phyloP scores from a whole-genome alignment of 2,329 filamentous ascomycete genomes.

The Niveomyces coronatus region DNA sequence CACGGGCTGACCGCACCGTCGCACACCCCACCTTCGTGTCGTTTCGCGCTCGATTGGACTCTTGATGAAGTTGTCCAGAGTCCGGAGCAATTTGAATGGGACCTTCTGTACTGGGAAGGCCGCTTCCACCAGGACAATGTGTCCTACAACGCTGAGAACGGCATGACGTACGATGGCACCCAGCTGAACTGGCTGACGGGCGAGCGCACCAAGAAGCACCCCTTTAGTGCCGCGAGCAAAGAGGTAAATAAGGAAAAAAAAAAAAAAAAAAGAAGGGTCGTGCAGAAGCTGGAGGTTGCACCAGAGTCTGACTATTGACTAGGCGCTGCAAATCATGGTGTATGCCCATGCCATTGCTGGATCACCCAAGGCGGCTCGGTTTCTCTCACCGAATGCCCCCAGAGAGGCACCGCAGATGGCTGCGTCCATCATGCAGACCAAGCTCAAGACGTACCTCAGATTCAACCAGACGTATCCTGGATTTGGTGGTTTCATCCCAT shows the following conservation, averaged over 20 bases:
- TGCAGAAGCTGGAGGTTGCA: not conserved
- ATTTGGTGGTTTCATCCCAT: slow-evolving; percentile 30
- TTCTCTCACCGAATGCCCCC: slow-evolving; percentile 25
- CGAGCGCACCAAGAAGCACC: slow-evolving; percentile 23
- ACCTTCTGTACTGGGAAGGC: slow-evolving; percentile 34
- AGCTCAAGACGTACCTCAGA: slow-evolving; percentile 27
- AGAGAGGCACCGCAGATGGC: slow-evolving; percentile 22
- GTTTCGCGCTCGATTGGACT: slow-evolving; percentile 21
- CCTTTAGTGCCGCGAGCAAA: slow-evolving; percentile 30
- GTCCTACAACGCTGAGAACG: slow-evolving; percentile 29
- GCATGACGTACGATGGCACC: slow-evolving; percentile 31
- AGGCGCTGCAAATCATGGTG: slow-evolving; percentile 33
- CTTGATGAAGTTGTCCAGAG: slow-evolving; percentile 19
- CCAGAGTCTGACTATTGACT: not conserved
- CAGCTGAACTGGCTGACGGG: slow-evolving; percentile 28
- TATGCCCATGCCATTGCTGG: slow-evolving; percentile 30
- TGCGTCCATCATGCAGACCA: slow-evolving; percentile 26
- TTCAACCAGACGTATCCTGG: slow-evolving; percentile 32
- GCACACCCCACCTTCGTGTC: slow-evolving; percentile 17
- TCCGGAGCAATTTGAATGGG: slow-evolving; percentile 22
- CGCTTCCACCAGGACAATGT: slow-evolving; percentile 31
- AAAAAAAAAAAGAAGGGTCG: not conserved
- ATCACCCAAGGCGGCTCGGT: slow-evolving; percentile 26
- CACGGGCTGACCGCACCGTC: not conserved
- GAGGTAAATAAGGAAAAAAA: slow-evolving; percentile 14